Percentiles rank a stretch among this genome's conserved stretches.
phyloP scores from a whole-genome alignment of 495 filamentous ascomycete genomes.

The Penicillium lividum region DNA sequence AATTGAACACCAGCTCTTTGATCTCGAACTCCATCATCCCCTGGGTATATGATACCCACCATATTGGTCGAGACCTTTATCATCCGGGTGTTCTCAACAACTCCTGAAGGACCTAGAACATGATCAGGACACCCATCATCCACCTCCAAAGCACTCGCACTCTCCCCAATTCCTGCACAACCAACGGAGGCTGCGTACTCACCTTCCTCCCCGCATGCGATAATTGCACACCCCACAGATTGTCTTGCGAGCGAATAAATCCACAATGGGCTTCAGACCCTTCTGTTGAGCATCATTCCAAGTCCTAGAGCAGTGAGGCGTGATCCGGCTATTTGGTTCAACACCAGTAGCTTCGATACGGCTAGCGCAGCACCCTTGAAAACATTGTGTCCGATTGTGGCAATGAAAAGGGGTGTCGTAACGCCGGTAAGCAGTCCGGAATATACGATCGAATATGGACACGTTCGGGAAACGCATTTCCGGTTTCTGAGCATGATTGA shows the following conservation, averaged over 20 bases:
- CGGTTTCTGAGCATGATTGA: constrained; percentile 5
- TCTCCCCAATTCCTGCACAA: constrained; percentile 33
- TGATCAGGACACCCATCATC: constrained; percentile 63
- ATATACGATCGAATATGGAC: constrained; percentile 52
- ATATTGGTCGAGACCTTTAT: constrained; percentile 54
- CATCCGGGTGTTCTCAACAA: constrained; percentile 46
- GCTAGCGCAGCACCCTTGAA: constrained; percentile 34
- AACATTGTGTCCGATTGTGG: constrained; percentile 2
- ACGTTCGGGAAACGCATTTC: constrained; percentile 29
- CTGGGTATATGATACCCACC: constrained; percentile 49
- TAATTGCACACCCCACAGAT: constrained; percentile 72
- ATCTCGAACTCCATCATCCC: constrained; percentile 60
- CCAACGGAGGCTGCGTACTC: constrained; percentile 68
- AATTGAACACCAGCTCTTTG: constrained; percentile 55
- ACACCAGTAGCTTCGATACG: constrained; percentile 76
- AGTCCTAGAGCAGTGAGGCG: constrained; percentile 67
- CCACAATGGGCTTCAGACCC: constrained; percentile 59
- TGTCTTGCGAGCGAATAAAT: constrained; percentile 69
- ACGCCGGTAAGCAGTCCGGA: not conserved
- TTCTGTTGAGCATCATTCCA: constrained; percentile 74
- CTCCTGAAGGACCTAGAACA: constrained; percentile 46
- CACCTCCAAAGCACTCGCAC: constrained; percentile 48
- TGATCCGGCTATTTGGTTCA: constrained; percentile 69
- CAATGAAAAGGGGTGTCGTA: not conserved
- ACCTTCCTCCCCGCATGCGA: constrained; percentile 78